These are phyloP conservation scores for Rhizoclosmatium sp. DNA, from an alignment of 192 early-diverging fungal species.

Conservation along the genomic window DNA sequence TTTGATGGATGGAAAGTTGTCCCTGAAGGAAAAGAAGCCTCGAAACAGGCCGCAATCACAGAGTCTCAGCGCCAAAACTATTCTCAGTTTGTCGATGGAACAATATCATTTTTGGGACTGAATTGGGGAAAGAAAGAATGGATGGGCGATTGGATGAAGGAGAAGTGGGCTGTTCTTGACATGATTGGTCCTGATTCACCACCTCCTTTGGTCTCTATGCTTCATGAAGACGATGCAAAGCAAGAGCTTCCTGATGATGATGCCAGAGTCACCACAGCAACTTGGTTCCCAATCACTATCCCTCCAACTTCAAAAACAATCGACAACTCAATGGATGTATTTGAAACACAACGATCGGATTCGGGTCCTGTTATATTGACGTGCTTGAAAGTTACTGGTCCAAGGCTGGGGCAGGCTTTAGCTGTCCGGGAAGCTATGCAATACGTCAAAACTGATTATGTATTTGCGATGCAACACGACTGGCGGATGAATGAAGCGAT, in stretches of 20 bases:
- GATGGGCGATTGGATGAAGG: neutral
- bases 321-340: neutral
- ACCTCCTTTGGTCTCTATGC: neutral
- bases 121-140: neutral
- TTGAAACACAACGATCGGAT: neutral
- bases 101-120: neutral
- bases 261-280: neutral
- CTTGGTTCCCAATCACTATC: neutral
- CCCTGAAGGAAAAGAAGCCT: neutral
- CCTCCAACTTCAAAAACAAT: constrained; percentile 7
- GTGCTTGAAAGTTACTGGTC: neutral
- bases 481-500: constrained; percentile 36
- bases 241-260: neutral
- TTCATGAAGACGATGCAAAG: neutral
- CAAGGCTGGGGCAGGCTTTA: constrained; percentile 45
- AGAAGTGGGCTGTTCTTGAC: neutral
- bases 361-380: neutral
- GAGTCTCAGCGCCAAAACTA: neutral
- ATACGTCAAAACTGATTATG: constrained; percentile 41
- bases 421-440: constrained; percentile 41
- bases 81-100: neutral
- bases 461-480: constrained; percentile 48
- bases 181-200: too few relatives aligned
- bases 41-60: neutral
- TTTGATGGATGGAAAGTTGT: neutral